A percentile compares a stretch with the other conserved stretches of the same genome.
phyloP scores from a whole-genome alignment of 306 rosid species.

The Luffa acutangula region DNA sequence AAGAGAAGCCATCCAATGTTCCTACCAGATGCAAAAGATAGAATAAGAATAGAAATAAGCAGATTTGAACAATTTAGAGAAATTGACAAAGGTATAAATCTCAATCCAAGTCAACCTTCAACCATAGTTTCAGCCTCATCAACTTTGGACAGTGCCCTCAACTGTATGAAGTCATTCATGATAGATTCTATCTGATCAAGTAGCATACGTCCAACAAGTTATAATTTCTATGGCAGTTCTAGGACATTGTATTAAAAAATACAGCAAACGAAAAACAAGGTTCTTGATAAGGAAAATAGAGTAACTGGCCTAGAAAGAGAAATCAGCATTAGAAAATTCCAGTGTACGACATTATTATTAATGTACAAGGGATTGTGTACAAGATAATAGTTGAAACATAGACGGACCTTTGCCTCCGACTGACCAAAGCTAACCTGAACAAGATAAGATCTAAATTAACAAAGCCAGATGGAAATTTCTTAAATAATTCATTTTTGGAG shows the following conservation, averaged over 20 bases:
- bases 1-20: slow-evolving; percentile 85
- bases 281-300: not conserved
- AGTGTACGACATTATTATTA: not conserved
- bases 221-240: not conserved
- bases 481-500: not conserved
- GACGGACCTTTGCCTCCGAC: slow-evolving; percentile 86
- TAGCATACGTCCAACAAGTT: slow-evolving; percentile 10
- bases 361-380: slow-evolving; percentile 1
- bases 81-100: slow-evolving; percentile 10
- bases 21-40: slow-evolving; percentile 40
- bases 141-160: slow-evolving; percentile 65
- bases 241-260: not conserved
- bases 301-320: not conserved
- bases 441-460: slow-evolving; percentile 15
- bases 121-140: slow-evolving; percentile 96
- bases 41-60: not conserved
- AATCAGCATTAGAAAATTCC: not conserved
- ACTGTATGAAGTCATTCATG: slow-evolving; percentile 93
- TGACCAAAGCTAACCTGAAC: slow-evolving; percentile 90
- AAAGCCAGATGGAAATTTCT: not conserved
- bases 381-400: slow-evolving; percentile 12
- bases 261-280: not conserved
- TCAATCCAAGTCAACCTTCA: slow-evolving; percentile 52
- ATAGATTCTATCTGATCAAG: slow-evolving; percentile 76
- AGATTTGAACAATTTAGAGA: not conserved